These are phyloP conservation scores for Royoungia palumana DNA, from an alignment of 768 basidiomycete genomes.

Conservation along the genomic window DNA sequence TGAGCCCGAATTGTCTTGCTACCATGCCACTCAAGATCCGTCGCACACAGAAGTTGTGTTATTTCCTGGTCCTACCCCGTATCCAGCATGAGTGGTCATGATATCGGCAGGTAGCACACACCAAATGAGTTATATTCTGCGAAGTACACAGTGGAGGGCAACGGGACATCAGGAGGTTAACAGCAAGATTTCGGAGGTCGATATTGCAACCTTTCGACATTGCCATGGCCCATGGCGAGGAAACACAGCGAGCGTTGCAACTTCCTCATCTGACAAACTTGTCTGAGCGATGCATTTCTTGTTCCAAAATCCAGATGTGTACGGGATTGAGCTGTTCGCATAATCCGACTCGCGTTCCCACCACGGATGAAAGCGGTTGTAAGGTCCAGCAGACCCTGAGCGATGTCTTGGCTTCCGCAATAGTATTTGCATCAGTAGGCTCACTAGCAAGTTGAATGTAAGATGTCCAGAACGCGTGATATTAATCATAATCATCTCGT, in stretches of 20 bases:
- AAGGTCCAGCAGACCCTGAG: slow-evolving; percentile 48
- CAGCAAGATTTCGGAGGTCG: slow-evolving; percentile 64
- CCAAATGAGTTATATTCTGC: too few relatives aligned
- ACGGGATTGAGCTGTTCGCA: slow-evolving; percentile 49
- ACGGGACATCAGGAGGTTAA: slow-evolving; percentile 24
- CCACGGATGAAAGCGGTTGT: slow-evolving; percentile 36
- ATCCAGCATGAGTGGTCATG: too few relatives aligned
- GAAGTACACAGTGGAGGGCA: too few relatives aligned
- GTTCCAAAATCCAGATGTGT: slow-evolving; percentile 52
- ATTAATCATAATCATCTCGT: slow-evolving; percentile 56
- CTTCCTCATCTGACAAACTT: slow-evolving; percentile 43
- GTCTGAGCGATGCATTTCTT: slow-evolving; percentile 47
- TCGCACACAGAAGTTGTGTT: slow-evolving; percentile 40
- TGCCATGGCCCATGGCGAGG: slow-evolving; percentile 47
- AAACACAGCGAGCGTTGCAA: slow-evolving; percentile 54
- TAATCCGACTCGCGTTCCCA: slow-evolving; percentile 43
- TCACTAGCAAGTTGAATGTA: slow-evolving; percentile 58
- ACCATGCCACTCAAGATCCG: slow-evolving; percentile 35
- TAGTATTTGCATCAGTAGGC: background rate
- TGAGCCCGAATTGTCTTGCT: slow-evolving; percentile 37
- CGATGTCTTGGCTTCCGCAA: slow-evolving; percentile 1
- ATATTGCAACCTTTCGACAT: slow-evolving; percentile 68
- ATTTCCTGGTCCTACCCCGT: slow-evolving; percentile 47
- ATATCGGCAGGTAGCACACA: too few relatives aligned
- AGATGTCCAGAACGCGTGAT: slow-evolving; percentile 53